phyloP scores from a whole-genome alignment of 768 basidiomycete species.

The Udeniomyces megalosporus region DNA sequence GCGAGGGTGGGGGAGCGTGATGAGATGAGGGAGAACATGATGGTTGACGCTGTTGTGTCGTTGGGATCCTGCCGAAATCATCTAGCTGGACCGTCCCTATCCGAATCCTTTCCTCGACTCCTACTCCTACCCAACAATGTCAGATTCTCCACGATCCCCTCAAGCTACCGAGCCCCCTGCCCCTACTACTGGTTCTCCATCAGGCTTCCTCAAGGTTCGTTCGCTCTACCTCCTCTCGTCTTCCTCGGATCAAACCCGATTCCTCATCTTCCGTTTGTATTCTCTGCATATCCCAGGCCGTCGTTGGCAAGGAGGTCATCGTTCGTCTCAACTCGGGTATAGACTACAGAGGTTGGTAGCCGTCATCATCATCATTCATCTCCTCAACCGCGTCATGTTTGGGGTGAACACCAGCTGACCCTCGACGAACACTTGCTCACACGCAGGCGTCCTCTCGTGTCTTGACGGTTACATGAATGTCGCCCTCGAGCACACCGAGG shows the following conservation, averaged over 20 bases:
- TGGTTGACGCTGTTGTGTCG: no score
- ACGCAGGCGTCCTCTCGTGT: constrained; percentile 71
- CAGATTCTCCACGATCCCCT: constrained; percentile 30
- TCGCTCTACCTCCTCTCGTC: neutral
- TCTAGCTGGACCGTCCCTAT: no score
- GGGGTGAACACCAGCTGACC: no score
- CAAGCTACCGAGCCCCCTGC: constrained; percentile 30
- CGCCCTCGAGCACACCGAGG: constrained; percentile 90
- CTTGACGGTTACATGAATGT: constrained; percentile 99
- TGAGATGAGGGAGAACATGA: neutral
- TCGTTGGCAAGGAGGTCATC: constrained; percentile 89
- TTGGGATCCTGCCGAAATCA: no score
- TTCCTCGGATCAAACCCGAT: neutral
- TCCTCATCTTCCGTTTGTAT: neutral
- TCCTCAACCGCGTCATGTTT: no score
- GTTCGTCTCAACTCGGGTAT: constrained; percentile 82
- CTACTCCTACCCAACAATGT: neutral
- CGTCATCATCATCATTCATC: no score
- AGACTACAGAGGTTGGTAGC: constrained; percentile 64
- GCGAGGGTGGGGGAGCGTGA: neutral
- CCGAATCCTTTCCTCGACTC: neutral
- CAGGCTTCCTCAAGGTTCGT: constrained; percentile 70
- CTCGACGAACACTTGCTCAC: no score
- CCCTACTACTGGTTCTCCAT: constrained; percentile 57
- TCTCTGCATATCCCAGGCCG: constrained; percentile 24